These are phyloP conservation scores for Ilex aquifolium DNA, from an alignment of 257 asterid genomes.

Conservation along the genomic window DNA sequence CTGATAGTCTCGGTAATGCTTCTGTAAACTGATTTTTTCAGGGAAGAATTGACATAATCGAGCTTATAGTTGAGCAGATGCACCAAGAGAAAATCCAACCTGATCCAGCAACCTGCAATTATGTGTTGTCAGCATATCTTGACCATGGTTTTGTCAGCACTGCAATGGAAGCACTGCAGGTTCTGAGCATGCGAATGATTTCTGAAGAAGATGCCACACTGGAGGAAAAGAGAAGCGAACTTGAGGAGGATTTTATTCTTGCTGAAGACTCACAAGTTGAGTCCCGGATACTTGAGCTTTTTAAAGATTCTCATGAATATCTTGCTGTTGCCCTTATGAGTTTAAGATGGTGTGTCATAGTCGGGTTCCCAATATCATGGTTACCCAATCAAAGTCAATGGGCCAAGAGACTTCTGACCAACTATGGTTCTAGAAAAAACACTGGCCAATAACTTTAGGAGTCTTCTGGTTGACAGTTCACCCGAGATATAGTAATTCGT, in stretches of 20 bases:
- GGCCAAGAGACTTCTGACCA: constrained; percentile 54
- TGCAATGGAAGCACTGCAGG: constrained; percentile 87
- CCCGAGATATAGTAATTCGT: too few relatives aligned
- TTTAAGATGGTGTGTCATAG: constrained; percentile 70
- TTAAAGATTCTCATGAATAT: constrained; percentile 35
- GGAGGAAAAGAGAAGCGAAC: constrained; percentile 38
- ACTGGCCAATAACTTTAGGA: too few relatives aligned
- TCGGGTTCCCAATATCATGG: constrained; percentile 48
- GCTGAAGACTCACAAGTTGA: constrained; percentile 45
- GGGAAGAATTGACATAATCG: constrained; percentile 76
- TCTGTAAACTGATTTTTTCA: constrained; percentile 22
- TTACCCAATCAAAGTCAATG: constrained; percentile 58
- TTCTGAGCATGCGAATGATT: constrained; percentile 76
- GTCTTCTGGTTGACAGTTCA: too few relatives aligned
- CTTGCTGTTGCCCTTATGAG: constrained; percentile 52
- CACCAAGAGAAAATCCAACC: constrained; percentile 66
- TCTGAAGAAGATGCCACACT: constrained; percentile 39
- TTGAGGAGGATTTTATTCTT: constrained; percentile 38
- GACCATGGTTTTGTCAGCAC: constrained; percentile 47
- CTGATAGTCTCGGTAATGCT: too few relatives aligned
- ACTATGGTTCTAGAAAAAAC: constrained; percentile 26
- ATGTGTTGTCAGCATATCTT: constrained; percentile 61
- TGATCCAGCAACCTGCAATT: constrained; percentile 67
- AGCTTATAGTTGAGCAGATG: constrained; percentile 66
- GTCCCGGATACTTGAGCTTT: constrained; percentile 35